Base-by-base conservation (phyloP, 1,284 basidiomycete species). In the Coniferiporia weirii region DNA sequence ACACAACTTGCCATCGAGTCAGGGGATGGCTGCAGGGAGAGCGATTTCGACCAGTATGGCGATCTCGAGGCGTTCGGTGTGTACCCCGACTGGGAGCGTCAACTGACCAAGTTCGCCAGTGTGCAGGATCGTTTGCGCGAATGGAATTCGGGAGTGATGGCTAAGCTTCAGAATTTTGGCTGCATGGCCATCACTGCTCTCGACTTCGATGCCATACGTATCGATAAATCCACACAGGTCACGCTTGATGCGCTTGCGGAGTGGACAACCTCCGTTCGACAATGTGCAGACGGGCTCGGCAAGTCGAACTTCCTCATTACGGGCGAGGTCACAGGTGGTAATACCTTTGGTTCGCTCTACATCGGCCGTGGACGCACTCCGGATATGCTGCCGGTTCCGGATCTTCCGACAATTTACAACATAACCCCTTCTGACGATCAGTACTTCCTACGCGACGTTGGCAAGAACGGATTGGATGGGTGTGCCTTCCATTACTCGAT, bases 11-110 rank as follows among this genome's bases (percentile, higher is more conserved):
- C 81, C 48, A 72, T 87, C 8, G 74, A 78, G 58, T 74, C 76
- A 7, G 68, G 73, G 32, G 76, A 80, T 44, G 92, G 93, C 22
- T 96, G 93, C 71, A 77, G 85, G 65, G 72, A 75, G 32, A 92
- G 89, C 32, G 91, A 94, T 63, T 95, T 95, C 66, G 93, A 96
- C 72, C 92, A 95, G 64, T 96, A 90, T 66, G 93, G 93, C 63
- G 93, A 96, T 74, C 91, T 93, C 81, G 93, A 95, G 72, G 93
- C 93, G 62, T 96, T 96, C 70, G 93, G 93, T 87, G 92, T 95
- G 40, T 92, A 91, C 68, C 87, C 88, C n/a, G 89, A 92, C 72
- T 94, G 89, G 90, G 82, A 95, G 69, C 93, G 93, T 81, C 91
- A 96, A 71, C 76, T 96, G 32, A 84, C 91, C 66, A 96, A 96